phyloP scores from a whole-genome alignment of 225 moss, liverwort and hornwort genomes.

The Lunularia cruciata region DNA sequence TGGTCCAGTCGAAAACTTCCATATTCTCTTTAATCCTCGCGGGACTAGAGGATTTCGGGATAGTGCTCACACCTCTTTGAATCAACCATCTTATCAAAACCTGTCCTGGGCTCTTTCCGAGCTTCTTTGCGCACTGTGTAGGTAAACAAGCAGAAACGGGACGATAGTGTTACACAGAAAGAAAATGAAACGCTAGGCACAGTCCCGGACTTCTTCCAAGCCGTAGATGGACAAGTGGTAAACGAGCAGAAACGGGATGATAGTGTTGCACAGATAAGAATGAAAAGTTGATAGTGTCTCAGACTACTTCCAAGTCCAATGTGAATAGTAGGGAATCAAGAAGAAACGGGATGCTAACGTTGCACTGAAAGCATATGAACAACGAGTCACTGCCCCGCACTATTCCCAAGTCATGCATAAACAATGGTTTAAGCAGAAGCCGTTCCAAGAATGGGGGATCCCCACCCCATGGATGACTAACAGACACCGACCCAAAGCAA shows the following conservation, averaged over 20 bases:
- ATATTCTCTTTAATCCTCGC: slow-evolving; percentile 30
- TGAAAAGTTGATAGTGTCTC: no score
- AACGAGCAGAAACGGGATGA: not conserved
- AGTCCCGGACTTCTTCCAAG: no score
- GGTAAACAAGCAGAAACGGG: not conserved
- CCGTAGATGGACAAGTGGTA: not conserved
- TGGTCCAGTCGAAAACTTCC: slow-evolving; percentile 28
- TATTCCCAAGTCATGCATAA: no score
- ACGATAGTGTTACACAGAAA: not conserved
- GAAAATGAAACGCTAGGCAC: no score
- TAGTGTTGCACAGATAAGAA: not conserved
- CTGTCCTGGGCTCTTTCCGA: slow-evolving; percentile 32
- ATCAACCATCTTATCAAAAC: slow-evolving; percentile 34
- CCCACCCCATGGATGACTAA: not conserved
- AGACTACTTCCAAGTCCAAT: no score
- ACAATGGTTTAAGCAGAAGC: no score
- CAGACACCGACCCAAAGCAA: not conserved
- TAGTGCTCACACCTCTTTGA: slow-evolving; percentile 29
- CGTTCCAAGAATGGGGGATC: no score
- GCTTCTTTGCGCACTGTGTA: slow-evolving; percentile 34
- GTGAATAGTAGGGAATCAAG: no score
- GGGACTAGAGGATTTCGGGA: slow-evolving; percentile 29
- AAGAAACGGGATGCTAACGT: no score
- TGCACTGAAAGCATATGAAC: no score
- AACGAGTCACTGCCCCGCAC: no score